Percentiles rank a stretch among this genome's conserved stretches.
phyloP scores from a whole-genome alignment of 2,329 filamentous ascomycete species.

The Colletotrichum zoysiae region DNA sequence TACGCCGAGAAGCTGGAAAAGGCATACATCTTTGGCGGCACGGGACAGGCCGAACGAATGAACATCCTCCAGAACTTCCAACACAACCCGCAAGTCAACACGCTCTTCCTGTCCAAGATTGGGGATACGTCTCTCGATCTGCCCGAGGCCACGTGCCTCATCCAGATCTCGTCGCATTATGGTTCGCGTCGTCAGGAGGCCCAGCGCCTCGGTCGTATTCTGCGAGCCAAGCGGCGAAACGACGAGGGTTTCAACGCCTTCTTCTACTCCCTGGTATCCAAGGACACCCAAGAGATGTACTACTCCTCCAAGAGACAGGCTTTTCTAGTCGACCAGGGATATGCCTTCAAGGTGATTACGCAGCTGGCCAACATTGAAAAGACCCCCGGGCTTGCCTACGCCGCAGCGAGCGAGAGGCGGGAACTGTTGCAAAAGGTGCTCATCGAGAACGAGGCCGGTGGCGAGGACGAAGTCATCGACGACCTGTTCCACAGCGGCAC shows the following conservation, averaged over 20 bases:
- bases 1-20: constrained; percentile 89
- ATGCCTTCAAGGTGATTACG: constrained; percentile 99
- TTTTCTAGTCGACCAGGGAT: constrained; percentile 97
- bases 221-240: constrained; percentile 93
- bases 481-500: constrained; percentile 62
- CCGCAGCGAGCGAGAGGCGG: constrained; percentile 81
- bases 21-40: constrained; percentile 92
- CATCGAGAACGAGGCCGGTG: constrained; percentile 83
- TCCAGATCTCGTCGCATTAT: constrained; percentile 97
- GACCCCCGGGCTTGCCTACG: constrained; percentile 83
- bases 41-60: constrained; percentile 86
- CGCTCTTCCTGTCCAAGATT: constrained; percentile 96
- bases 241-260: constrained; percentile 99
- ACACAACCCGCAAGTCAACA: constrained; percentile 89
- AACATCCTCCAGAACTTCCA: constrained; percentile 94
- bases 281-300: constrained; percentile 98
- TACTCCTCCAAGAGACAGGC: constrained; percentile 97
- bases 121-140: constrained; percentile 98
- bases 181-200: constrained; percentile 97
- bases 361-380: constrained; percentile 92
- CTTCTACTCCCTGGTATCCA: constrained; percentile 97
- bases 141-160: constrained; percentile 94
- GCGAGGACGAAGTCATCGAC: constrained; percentile 78
- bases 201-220: constrained; percentile 90
- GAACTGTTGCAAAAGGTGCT: constrained; percentile 91